Percentiles rank a stretch among this genome's conserved stretches.
Evolutionary conservation across 352 stramenopile species (phyloP).

Genomic region (Pythium sukuiense): DNA sequence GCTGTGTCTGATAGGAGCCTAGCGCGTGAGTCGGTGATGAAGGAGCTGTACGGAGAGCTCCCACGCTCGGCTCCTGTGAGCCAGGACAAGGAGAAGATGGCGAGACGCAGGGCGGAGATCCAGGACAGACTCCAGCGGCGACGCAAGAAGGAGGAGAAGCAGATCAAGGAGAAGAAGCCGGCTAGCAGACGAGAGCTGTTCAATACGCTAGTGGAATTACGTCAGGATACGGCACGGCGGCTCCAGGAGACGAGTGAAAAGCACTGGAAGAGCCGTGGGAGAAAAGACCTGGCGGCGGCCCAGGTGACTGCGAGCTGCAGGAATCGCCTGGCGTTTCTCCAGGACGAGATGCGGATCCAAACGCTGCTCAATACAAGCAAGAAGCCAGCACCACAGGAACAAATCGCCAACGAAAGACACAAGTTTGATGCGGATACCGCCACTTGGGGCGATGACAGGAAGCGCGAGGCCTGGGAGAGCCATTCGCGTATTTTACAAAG

Average conservation of each 20-base stretch:
- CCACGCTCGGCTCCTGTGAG: not conserved
- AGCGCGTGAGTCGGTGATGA: not conserved
- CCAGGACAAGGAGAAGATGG: slow-evolving; percentile 2
- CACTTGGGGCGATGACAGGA: slow-evolving; percentile 25
- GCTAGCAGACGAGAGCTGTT: slow-evolving; percentile 44
- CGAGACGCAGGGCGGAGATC: slow-evolving; percentile 16
- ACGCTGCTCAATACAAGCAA: slow-evolving; percentile 4
- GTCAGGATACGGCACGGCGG: slow-evolving; percentile 25
- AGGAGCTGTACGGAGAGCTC: slow-evolving; percentile 11
- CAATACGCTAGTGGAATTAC: slow-evolving; percentile 39
- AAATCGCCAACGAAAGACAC: not conserved
- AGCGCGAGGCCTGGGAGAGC: slow-evolving; percentile 37
- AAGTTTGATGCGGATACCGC: slow-evolving; percentile 13
- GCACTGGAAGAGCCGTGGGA: slow-evolving; percentile 13
- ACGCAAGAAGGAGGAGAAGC: slow-evolving; percentile 12
- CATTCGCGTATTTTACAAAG: slow-evolving; percentile 37
- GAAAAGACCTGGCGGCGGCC: slow-evolving; percentile 26
- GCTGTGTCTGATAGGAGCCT: not conserved
- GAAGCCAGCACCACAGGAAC: not conserved
- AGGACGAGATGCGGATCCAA: slow-evolving; percentile 20
- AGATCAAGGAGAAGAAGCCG: not conserved
- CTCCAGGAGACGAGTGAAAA: slow-evolving; percentile 24
- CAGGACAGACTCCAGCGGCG: slow-evolving; percentile 17
- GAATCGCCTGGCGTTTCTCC: slow-evolving; percentile 41
- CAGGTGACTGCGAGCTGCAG: slow-evolving; percentile 40